Evolutionary conservation across 2,329 filamentous ascomycete species (phyloP).

Genomic region (Pseudopithomyces maydicus): DNA sequence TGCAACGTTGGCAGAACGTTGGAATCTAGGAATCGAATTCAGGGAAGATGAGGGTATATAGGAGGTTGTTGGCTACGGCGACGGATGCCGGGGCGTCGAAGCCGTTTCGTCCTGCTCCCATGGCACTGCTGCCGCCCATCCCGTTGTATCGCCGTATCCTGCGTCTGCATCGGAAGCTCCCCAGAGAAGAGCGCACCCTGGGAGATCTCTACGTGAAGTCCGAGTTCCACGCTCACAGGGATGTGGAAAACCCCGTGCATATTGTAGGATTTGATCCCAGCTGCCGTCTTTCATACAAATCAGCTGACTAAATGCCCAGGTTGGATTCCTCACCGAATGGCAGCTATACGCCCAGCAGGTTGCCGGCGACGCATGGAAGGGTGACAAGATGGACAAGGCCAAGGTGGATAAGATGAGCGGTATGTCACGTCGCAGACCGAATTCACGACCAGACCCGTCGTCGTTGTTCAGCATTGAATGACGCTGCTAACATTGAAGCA

Average conservation of each 20-base stretch:
- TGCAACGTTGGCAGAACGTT: not conserved
- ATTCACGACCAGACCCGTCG: no score
- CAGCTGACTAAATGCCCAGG: slow-evolving; percentile 57
- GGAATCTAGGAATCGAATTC: slow-evolving; percentile 12
- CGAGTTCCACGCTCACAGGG: slow-evolving; percentile 84
- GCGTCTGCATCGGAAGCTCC: slow-evolving; percentile 80
- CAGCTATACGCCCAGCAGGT: slow-evolving; percentile 92
- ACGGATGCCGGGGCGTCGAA: slow-evolving; percentile 42
- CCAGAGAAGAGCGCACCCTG: slow-evolving; percentile 73
- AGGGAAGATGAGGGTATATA: slow-evolving; percentile 39
- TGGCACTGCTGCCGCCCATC: slow-evolving; percentile 83
- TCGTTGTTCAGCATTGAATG: slow-evolving; percentile 6
- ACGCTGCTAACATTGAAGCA: slow-evolving; percentile 43
- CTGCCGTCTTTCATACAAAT: no score
- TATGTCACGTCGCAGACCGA: slow-evolving; percentile 55
- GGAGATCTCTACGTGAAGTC: slow-evolving; percentile 93
- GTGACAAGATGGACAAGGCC: slow-evolving; percentile 77
- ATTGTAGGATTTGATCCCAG: slow-evolving; percentile 66
- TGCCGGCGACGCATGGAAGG: slow-evolving; percentile 84
- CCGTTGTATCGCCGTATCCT: slow-evolving; percentile 87
- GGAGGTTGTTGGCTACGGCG: slow-evolving; percentile 39
- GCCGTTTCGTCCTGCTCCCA: slow-evolving; percentile 48
- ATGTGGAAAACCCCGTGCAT: slow-evolving; percentile 88
- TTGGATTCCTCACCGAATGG: slow-evolving; percentile 96
- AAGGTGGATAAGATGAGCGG: slow-evolving; percentile 96